Base-by-base conservation (phyloP, 306 rosid species). In the Trifolium fragiferum region DNA sequence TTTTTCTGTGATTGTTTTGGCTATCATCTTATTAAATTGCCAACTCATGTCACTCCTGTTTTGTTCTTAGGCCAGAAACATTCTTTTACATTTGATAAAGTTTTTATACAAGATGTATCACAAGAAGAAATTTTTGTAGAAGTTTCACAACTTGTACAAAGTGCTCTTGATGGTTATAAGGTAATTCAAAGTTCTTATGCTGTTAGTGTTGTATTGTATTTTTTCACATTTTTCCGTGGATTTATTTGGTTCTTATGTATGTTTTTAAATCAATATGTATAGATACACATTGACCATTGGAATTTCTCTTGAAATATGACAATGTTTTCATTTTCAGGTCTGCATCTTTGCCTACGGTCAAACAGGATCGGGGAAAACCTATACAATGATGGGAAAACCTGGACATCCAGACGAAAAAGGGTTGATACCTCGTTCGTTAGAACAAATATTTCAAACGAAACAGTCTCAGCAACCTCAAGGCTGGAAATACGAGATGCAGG, bases 401-500 rank as follows among this genome's bases (percentile, higher is more conserved):
- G 97, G 96, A 78, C 85, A 84, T 58, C 85, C 80, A 38, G 95
- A 84, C 59, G 90, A 83, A 75, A 94, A 90, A 73, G 99, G 99
- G 14, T 78, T 94, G 86, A 92, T 94, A 74, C 97, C 99, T 6
- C 99, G 97, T 51, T 90, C 96, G 0, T 82, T 94, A 55, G 96
- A 94, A 81, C 99, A 94, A 79, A 92, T 94, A 68, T 94, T 94
- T 82, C 88, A 87, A 78, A 73, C 97, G 38, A 89, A 83, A 74
- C 90, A 87, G 78, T 86, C 88, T 71, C 95, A 87, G 44, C 83
- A 87, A 82, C 80, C 87, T 71, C 99, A 94, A 76, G 99, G 99
- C 68, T 94, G 99, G 99, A 94, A 85, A 82, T 94, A 94, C 64
- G 97, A 92, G 73, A 88, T 94, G 97, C 99, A 94, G 96, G 99